Evolutionary conservation across 805 yeast species (phyloP).

Genomic region (Myxozyma monticola): DNA sequence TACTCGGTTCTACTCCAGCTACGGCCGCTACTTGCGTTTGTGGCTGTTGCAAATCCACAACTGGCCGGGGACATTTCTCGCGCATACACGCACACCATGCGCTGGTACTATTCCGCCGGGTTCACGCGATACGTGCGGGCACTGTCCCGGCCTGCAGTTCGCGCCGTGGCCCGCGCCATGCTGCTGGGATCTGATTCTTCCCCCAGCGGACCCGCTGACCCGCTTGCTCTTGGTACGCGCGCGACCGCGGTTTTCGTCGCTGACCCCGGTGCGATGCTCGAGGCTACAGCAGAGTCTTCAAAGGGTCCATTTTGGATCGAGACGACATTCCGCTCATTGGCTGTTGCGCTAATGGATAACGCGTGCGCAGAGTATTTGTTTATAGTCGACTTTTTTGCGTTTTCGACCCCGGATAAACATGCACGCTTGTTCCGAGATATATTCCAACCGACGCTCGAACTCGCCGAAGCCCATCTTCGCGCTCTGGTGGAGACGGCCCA

Average conservation of each 20-base stretch:
- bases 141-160: slow-evolving; percentile 60
- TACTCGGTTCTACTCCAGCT: slow-evolving; percentile 55
- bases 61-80: slow-evolving; percentile 70
- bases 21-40: slow-evolving; percentile 61
- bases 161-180: slow-evolving; percentile 54
- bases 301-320: slow-evolving; percentile 68
- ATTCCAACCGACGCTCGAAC: slow-evolving; percentile 53
- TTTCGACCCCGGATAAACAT: slow-evolving; percentile 28
- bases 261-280: slow-evolving; percentile 67
- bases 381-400: slow-evolving; percentile 63
- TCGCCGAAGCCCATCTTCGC: slow-evolving; percentile 53
- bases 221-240: slow-evolving; percentile 59
- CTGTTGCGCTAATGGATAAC: slow-evolving; percentile 72
- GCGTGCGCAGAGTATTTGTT: slow-evolving; percentile 74
- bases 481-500: slow-evolving; percentile 37
- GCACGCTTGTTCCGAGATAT: slow-evolving; percentile 45
- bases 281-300: slow-evolving; percentile 81
- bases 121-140: slow-evolving; percentile 77
- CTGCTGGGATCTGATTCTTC: slow-evolving; percentile 50
- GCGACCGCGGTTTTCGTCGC: slow-evolving; percentile 55
- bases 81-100: slow-evolving; percentile 86
- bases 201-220: slow-evolving; percentile 43
- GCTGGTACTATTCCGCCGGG: slow-evolving; percentile 84
- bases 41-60: slow-evolving; percentile 54
- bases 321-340: slow-evolving; percentile 68